These are phyloP conservation scores for Gracilaria gracilis DNA, from an alignment of 23 red algal species.

Conservation along the genomic window DNA sequence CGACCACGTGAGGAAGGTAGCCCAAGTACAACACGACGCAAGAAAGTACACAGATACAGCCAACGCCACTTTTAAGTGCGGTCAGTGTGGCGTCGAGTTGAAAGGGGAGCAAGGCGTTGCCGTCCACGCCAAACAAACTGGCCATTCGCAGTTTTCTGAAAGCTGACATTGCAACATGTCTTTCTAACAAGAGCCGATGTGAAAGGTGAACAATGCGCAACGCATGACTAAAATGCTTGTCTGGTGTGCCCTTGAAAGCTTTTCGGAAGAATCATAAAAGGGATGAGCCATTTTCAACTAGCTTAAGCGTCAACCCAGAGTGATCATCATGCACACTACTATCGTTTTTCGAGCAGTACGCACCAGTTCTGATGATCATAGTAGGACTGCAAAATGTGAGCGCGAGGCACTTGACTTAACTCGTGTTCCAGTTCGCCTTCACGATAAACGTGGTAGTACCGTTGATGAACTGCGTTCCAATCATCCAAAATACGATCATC, in stretches of 20 bases:
- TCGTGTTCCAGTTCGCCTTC: slow-evolving; percentile 67
- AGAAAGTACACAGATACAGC: slow-evolving; percentile 88
- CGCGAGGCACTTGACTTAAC: slow-evolving; percentile 41
- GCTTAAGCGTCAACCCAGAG: background rate
- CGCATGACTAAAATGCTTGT: background rate
- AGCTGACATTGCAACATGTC: background rate
- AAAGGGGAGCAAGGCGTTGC: slow-evolving; percentile 77
- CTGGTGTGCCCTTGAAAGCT: background rate
- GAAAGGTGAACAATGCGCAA: background rate
- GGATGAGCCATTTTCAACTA: background rate
- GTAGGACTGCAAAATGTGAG: slow-evolving; percentile 41
- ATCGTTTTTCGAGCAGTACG: slow-evolving; percentile 53
- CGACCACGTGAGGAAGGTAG: slow-evolving; percentile 54
- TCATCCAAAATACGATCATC: slow-evolving; percentile 40
- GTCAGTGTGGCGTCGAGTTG: slow-evolving; percentile 71
- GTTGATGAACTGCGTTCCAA: slow-evolving; percentile 27
- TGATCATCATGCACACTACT: background rate
- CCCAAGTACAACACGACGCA: slow-evolving; percentile 47
- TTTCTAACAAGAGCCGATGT: background rate
- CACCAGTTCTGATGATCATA: slow-evolving; percentile 88
- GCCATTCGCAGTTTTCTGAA: slow-evolving; percentile 88
- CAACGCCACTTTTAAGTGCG: slow-evolving; percentile 79
- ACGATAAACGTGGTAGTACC: slow-evolving; percentile 85
- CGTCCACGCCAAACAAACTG: slow-evolving; percentile 72
- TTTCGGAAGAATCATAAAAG: background rate